phyloP scores from a whole-genome alignment of 305 asterid species.

The Fraxinus floribunda region DNA sequence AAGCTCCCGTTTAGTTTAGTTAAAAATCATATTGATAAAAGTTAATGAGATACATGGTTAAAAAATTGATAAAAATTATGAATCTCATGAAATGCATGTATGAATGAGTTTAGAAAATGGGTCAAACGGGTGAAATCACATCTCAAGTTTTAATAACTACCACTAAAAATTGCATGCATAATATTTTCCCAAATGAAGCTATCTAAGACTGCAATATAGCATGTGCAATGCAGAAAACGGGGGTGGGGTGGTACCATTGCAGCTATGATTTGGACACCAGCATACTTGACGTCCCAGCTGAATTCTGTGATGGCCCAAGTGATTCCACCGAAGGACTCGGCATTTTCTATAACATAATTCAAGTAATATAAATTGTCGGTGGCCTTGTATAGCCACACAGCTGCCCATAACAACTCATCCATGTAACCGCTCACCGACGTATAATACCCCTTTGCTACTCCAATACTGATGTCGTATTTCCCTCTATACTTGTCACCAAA shows the following conservation, averaged over 20 bases:
- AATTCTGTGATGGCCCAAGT: conserved; percentile 83
- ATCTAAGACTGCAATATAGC: background rate
- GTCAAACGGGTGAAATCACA: background rate
- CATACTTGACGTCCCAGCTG: conserved; percentile 92
- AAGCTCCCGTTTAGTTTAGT: background rate
- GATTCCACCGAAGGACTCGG: conserved; percentile 69
- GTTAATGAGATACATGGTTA: background rate
- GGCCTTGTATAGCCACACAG: conserved; percentile 83
- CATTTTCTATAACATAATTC: conserved; percentile 59
- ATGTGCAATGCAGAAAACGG: background rate
- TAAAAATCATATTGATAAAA: background rate
- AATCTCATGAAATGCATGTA: background rate
- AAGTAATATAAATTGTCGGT: conserved; percentile 62
- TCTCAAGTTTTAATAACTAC: background rate
- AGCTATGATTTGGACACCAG: conserved; percentile 76
- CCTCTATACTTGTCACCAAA: conserved; percentile 81
- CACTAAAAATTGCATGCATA: background rate
- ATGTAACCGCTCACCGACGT: conserved; percentile 84
- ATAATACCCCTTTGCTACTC: conserved; percentile 75
- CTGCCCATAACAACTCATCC: conserved; percentile 94
- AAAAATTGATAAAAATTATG: background rate
- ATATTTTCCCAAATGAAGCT: background rate
- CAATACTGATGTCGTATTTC: conserved; percentile 68
- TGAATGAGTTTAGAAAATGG: background rate
- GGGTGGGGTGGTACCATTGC: conserved; percentile 48